These are phyloP conservation scores for Erythrophleum ivorense DNA, from an alignment of 331 rosid species.

Conservation along the genomic window DNA sequence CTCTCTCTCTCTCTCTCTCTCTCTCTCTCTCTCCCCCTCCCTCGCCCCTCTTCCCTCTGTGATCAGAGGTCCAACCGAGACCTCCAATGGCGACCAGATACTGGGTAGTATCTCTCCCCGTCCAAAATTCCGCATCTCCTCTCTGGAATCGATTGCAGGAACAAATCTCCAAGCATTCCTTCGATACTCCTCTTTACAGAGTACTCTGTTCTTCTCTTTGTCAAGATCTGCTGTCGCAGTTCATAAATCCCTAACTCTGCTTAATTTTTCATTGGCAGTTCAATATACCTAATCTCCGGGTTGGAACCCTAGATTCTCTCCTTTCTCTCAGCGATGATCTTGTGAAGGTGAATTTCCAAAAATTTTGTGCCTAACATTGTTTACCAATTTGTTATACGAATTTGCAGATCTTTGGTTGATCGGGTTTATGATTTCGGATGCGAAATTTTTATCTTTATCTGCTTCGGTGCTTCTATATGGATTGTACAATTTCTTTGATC, in stretches of 20 bases:
- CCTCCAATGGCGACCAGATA: slow-evolving; percentile 69
- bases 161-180: slow-evolving; percentile 77
- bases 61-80: slow-evolving; percentile 29
- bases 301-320: slow-evolving; percentile 80
- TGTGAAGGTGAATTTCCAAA: slow-evolving; percentile 50
- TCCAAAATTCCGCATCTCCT: slow-evolving; percentile 57
- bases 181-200: slow-evolving; percentile 76
- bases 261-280: slow-evolving; percentile 45
- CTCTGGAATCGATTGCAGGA: slow-evolving; percentile 70
- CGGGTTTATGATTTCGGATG: neutral
- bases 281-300: slow-evolving; percentile 68
- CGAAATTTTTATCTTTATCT: neutral
- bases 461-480: neutral
- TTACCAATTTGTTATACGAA: neutral
- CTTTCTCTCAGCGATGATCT: slow-evolving; percentile 87
- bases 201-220: slow-evolving; percentile 41
- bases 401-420: slow-evolving; percentile 3
- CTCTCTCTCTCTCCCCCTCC: neutral
- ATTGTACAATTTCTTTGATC: neutral
- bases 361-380: neutral
- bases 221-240: slow-evolving; percentile 37
- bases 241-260: neutral
- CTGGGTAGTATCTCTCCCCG: slow-evolving; percentile 75
- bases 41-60: neutral
- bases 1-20: too few species aligned